Evolutionary conservation across 1,284 basidiomycete species (phyloP).

Genomic region (Tremellales sp.): DNA sequence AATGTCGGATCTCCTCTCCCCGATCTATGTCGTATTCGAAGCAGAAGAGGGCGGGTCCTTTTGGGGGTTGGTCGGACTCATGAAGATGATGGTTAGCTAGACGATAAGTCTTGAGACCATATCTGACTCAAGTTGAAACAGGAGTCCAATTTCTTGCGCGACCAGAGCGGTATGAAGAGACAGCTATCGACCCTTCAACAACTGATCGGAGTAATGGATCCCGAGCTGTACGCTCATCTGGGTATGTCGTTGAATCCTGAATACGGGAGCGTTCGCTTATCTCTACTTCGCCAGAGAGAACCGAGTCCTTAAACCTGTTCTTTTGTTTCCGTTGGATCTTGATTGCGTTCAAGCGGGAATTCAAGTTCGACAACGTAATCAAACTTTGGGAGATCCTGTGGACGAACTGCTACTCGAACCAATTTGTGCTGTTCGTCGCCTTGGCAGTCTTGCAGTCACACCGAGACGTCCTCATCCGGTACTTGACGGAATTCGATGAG

Average conservation of each 20-base stretch:
- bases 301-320: conserved; percentile 89
- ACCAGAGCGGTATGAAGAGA: conserved; percentile 96
- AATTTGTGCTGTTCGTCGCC: conserved; percentile 91
- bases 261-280: background rate
- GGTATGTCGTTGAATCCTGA: conserved; percentile 51
- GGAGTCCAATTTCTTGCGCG: conserved; percentile 92
- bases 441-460: conserved; percentile 91
- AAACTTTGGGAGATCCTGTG: conserved; percentile 92
- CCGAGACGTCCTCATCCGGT: conserved; percentile 86
- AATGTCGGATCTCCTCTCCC: conserved; percentile 95
- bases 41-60: conserved; percentile 87
- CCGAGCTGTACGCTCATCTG: conserved; percentile 81
- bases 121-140: conserved; percentile 40
- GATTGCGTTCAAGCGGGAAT: conserved; percentile 93
- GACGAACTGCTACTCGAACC: conserved; percentile 82
- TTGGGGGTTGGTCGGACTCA: conserved; percentile 92
- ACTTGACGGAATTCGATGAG: conserved; percentile 69
- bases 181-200: conserved; percentile 86
- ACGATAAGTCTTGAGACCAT: background rate
- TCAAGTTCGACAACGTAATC: conserved; percentile 81
- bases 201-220: conserved; percentile 88
- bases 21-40: conserved; percentile 85
- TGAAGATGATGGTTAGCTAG: conserved; percentile 81
- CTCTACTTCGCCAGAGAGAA: conserved; percentile 60
- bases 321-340: conserved; percentile 86